Percentiles rank a stretch among this genome's conserved stretches.
Evolutionary conservation across 805 yeast species (phyloP).

Genomic region (Candida nitratophila): DNA sequence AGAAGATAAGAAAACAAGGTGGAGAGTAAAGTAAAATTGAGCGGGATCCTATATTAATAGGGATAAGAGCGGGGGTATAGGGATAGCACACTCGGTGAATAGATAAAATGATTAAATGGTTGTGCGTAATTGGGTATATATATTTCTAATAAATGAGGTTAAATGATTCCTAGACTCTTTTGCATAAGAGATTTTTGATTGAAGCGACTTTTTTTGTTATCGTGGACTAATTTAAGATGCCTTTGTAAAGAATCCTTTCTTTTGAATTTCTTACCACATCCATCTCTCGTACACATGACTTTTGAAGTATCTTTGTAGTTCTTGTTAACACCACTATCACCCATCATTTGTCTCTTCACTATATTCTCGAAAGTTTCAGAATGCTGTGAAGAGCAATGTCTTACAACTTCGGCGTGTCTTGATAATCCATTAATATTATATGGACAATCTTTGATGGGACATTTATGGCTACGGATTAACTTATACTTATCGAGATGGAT

Average conservation of each 20-base stretch:
- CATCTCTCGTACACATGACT: constrained; percentile 10
- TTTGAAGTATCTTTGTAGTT: not conserved
- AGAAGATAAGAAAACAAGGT: too few species aligned
- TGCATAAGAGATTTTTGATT: constrained; percentile 25
- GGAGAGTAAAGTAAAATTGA: too few species aligned
- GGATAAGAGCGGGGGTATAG: too few species aligned
- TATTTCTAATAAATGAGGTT: too few species aligned
- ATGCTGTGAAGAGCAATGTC: constrained; percentile 46
- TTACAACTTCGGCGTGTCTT: constrained; percentile 38
- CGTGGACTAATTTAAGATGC: constrained; percentile 47
- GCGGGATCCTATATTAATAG: too few species aligned
- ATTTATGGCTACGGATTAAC: constrained; percentile 33
- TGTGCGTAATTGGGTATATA: too few species aligned
- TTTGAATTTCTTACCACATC: constrained; percentile 42
- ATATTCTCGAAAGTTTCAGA: constrained; percentile 1
- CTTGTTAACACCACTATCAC: not conserved
- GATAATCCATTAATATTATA: constrained; percentile 44
- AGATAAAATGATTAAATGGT: too few species aligned
- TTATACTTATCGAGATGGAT: constrained; percentile 36
- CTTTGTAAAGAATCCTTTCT: constrained; percentile 48
- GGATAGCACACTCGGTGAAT: too few species aligned
- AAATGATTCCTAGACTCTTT: constrained; percentile 11
- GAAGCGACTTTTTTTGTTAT: constrained; percentile 32
- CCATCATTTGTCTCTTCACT: not conserved
- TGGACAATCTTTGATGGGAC: constrained; percentile 39